Percentiles rank a stretch among this genome's conserved stretches.
Evolutionary conservation across 2,329 filamentous ascomycete species (phyloP).

Genomic region (Davidsoniella neocaledoniae): DNA sequence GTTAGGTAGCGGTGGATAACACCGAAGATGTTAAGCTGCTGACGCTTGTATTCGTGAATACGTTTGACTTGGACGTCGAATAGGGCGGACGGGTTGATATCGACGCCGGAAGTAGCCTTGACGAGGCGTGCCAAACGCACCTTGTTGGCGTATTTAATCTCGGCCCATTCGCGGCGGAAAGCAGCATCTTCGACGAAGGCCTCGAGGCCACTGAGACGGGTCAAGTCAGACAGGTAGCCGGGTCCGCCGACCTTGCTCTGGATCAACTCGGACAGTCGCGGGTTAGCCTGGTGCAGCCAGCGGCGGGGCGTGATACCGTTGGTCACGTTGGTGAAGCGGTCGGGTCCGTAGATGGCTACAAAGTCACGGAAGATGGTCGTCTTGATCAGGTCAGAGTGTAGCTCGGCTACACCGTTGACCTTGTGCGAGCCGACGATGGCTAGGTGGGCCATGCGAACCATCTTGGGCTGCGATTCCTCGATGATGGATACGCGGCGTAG

Average conservation of each 20-base stretch:
- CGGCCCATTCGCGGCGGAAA: constrained; percentile 88
- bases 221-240: constrained; percentile 81
- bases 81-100: constrained; percentile 70
- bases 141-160: constrained; percentile 96
- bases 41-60: constrained; percentile 98
- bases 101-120: constrained; percentile 60
- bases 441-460: constrained; percentile 92
- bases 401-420: constrained; percentile 93
- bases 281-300: constrained; percentile 97
- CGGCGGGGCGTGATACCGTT: constrained; percentile 92
- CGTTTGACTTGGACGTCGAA: constrained; percentile 98
- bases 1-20: constrained; percentile 87
- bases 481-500: constrained; percentile 86
- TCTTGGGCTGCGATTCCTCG: constrained; percentile 90
- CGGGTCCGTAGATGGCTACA: constrained; percentile 79
- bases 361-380: constrained; percentile 99
- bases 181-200: constrained; percentile 66
- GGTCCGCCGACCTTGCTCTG: constrained; percentile 72
- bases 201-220: constrained; percentile 71
- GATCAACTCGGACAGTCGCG: constrained; percentile 78
- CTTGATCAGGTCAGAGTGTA: constrained; percentile 95
- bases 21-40: constrained; percentile 97
- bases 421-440: constrained; percentile 97
- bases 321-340: constrained; percentile 98
- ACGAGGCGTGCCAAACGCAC: constrained; percentile 82